Evolutionary conservation across 2,329 filamentous ascomycete genomes (phyloP), one percentile per base, ranked within the genome.

Genomic region (Periconia macrospinosa): DNA sequence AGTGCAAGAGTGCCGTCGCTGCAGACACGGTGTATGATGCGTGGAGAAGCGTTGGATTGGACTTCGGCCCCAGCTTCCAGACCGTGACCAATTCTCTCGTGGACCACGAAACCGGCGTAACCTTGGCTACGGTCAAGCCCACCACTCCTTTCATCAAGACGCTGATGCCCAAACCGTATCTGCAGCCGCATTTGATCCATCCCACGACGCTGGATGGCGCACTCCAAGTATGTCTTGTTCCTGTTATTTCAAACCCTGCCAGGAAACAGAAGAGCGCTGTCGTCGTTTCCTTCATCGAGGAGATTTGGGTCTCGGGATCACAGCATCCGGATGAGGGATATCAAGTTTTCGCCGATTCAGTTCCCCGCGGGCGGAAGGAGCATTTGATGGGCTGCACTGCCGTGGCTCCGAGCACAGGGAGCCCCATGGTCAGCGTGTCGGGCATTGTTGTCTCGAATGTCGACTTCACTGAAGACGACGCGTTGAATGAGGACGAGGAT

Each of bases 121-220:
- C 14, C 18, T 51, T 18, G 37, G 20, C 13, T 18, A 51, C 18
- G 37, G 20, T 19, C 20, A 33, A 23, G 52, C 45, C 3, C 42
- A 30, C 9, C 33, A 46, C 20, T 14, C 14, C 14, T 14, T 17
- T 14, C 41, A 41, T n/a, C 10, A 11, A 19, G 23, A 41, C 19
- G 46, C 35, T 2, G 17, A n/a, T 13, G 47, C 40, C 18, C 44
- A 48, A 27, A 45, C 45, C 11, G 20, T 27, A 27, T 27, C 23
- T 27, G 23, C 23, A 27, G 23, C 23, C 23, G 23, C 23, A 27
- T 27, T 27, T 54, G 11, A 45, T 57, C 17, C 54, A 57, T 49
- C 54, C 54, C 3, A 42, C 47, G 7, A 44, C 50, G n/a, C 51
- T 57, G n/a, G 54, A 57, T 23, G 41, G 23, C 17, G 17, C 23